These are phyloP conservation scores for Phytophthora cactorum DNA, from an alignment of 352 stramenopile genomes.

Conservation along the genomic window DNA sequence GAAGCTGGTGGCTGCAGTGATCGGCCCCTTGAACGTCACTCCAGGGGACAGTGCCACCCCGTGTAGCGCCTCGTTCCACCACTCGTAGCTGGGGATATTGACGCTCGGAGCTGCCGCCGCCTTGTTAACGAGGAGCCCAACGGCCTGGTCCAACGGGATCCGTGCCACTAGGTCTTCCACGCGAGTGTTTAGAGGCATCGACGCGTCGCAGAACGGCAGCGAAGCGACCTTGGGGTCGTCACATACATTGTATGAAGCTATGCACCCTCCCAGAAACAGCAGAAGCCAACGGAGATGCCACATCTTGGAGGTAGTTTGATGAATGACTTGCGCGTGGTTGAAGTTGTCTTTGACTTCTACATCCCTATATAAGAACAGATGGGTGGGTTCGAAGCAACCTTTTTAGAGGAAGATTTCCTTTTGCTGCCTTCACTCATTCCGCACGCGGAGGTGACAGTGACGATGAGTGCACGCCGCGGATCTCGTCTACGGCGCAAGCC, in stretches of 20 bases:
- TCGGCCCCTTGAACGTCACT: conserved; percentile 60
- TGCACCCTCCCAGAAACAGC: conserved; percentile 1
- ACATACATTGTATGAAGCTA: conserved; percentile 54
- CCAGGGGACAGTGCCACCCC: conserved; percentile 77
- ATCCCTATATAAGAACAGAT: conserved; percentile 24
- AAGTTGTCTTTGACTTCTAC: conserved; percentile 17
- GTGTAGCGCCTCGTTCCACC: conserved; percentile 92
- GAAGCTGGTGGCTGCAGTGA: conserved; percentile 88
- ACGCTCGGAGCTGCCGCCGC: conserved; percentile 38
- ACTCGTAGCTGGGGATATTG: conserved; percentile 77
- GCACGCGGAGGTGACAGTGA: conserved; percentile 4
- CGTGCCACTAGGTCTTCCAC: conserved; percentile 71
- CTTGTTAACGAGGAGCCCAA: conserved; percentile 73
- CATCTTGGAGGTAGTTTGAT: conserved; percentile 23
- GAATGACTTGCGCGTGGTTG: conserved; percentile 24
- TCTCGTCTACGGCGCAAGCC: conserved; percentile 70
- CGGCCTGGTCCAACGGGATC: conserved; percentile 74
- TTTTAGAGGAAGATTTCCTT: conserved; percentile 29
- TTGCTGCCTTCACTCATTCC: conserved; percentile 27
- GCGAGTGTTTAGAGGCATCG: conserved; percentile 54
- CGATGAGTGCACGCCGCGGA: conserved; percentile 60
- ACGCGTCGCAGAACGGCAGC: conserved; percentile 75
- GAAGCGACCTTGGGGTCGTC: conserved; percentile 46
- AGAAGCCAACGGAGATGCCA: conserved; percentile 8
- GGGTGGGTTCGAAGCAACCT: neutral